Evolutionary conservation across 805 yeast genomes (phyloP), one percentile per base, ranked within the genome.

Genomic region (Naumovozyma dairenensis): DNA sequence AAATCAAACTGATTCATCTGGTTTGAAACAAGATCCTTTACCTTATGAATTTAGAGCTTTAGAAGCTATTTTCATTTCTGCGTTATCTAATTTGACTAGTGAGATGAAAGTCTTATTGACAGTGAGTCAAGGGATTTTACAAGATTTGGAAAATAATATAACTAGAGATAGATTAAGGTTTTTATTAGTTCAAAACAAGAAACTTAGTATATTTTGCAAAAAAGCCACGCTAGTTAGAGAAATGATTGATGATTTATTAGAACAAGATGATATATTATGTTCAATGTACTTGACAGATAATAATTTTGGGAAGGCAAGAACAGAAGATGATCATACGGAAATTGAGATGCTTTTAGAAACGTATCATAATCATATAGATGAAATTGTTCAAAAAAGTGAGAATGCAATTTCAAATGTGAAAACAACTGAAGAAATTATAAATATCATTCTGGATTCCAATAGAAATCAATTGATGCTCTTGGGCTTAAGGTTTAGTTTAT

Each of bases 341-440:
- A 82, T 86, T 15, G 99, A 92, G 53, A 69, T 92, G 66, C 65
- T 92, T 33, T 59, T 92, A 16, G 99, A 92, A 51, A 80, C 94
- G 1, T 92, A 92, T 62, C 85, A 83, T 48, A 79, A 80, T 33
- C 93, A 89, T 35, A 73, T 83, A 38, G 97, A 89, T 60, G 96
- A 93, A 48, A 82, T 92, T 42, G 96, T 89, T 2, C 97, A 92
- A 55, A 81, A 82, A 3, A 80, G 80, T 15, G 92, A 80, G 42
- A 81, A 73, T 43, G 62, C 83, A 24, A 70, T 76, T 21, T 71
- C 81, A n/a, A 87, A 89, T 53, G 89, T 92, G 35, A 74, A 74
- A 42, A 83, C 94, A 15, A 87, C 96, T 0, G 97, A 92, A 55
- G 98, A 92, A 55, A 86, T 92, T 48, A 86, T 87, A 39, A 86